Base-by-base conservation (phyloP, 2,329 filamentous ascomycete species). In the Epicoccum sorghinum region DNA sequence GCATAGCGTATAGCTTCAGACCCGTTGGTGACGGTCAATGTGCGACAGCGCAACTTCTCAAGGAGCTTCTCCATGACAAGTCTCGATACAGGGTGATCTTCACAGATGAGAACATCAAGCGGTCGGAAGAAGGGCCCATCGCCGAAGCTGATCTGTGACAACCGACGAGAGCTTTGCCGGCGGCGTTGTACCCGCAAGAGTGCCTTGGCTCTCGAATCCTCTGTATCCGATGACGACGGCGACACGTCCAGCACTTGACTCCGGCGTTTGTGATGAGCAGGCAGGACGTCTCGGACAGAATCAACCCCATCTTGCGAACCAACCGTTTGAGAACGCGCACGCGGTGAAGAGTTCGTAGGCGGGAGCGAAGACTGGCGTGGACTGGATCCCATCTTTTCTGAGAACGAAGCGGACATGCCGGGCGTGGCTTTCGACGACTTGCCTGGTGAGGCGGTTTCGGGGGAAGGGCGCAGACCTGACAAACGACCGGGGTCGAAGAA, bases 41-140 rank as follows among this genome's bases (percentile, higher is more conserved):
- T 97, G 37, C 95, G 90, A 68, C 95, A 99, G 32, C 91, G 89
- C 32, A 98, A 80, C 77, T 98, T 99, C 74, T 99, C 95, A 47
- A 99, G 83, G 7, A 99, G 79, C 66, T 96, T 95, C 71, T 99
- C 95, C 93, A 99, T 98, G n/a, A 99, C 93, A 80, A 99, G 87
- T 22, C 93, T 86, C 5, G 95, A 96, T 4, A 99, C 93, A 0
- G 95, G 95, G 72, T 99, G 95, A 68, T 99, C 95, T 77, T 99
- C 95, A 71, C 95, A 98, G 46, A 99, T 96, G 46, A 99, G 81
- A 5, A 99, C 89, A 74, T 99, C 95, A 46, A 99, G 78, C 2
- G 95, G 92, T 27, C 95, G 85, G 77, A 97, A 99, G 32, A 88
- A 84, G 3, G 95, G 95, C 0, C 89, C 89, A 47, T 93, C 92